A percentile compares a stretch with the other conserved stretches of the same genome.
Conservation (phyloP, 2,329 filamentous ascomycete genomes). For the Phaeosphaeria sp. region DNA sequence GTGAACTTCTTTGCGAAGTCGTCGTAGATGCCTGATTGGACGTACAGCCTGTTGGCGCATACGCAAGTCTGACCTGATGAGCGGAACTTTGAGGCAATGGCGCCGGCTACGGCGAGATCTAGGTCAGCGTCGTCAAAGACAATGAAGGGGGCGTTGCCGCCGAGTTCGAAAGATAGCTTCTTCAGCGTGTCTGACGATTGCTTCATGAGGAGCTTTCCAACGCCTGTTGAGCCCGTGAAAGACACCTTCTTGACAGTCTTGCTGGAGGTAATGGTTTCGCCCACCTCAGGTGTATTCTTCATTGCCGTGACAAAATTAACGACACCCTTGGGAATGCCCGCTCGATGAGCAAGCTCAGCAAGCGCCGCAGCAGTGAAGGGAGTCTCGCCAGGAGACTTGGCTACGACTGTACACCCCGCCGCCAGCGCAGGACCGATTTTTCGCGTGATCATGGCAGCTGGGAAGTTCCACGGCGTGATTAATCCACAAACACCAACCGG, state of each 20-base stretch:
- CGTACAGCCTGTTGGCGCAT: conserved; percentile 76
- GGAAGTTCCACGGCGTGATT: conserved; percentile 88
- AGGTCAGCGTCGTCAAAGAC: conserved; percentile 96
- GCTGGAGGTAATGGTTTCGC: conserved; percentile 76
- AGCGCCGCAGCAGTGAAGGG: conserved; percentile 89
- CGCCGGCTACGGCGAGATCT: conserved; percentile 81
- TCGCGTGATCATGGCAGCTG: conserved; percentile 58
- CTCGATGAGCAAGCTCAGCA: conserved; percentile 83
- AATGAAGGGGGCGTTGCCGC: conserved; percentile 94
- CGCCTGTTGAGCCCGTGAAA: conserved; percentile 80
- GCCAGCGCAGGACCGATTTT: conserved; percentile 74
- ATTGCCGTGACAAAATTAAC: conserved; percentile 86
- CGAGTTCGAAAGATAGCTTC: conserved; percentile 87
- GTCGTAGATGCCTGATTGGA: conserved; percentile 81
- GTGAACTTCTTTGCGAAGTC: conserved; percentile 73
- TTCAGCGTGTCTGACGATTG: conserved; percentile 85
- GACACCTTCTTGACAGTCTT: conserved; percentile 85
- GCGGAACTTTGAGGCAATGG: conserved; percentile 88
- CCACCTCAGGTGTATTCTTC: conserved; percentile 80
- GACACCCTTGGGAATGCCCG: conserved; percentile 88
- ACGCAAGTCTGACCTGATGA: conserved; percentile 96
- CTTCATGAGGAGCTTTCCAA: conserved; percentile 83
- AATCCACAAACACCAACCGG: conserved; percentile 83
- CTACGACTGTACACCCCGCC: conserved; percentile 93
- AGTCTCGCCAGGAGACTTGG: conserved; percentile 90